Percentiles rank a stretch among this genome's conserved stretches.
Conservation (phyloP, 345 rosid species). For the Rhodamnia rubescens region DNA sequence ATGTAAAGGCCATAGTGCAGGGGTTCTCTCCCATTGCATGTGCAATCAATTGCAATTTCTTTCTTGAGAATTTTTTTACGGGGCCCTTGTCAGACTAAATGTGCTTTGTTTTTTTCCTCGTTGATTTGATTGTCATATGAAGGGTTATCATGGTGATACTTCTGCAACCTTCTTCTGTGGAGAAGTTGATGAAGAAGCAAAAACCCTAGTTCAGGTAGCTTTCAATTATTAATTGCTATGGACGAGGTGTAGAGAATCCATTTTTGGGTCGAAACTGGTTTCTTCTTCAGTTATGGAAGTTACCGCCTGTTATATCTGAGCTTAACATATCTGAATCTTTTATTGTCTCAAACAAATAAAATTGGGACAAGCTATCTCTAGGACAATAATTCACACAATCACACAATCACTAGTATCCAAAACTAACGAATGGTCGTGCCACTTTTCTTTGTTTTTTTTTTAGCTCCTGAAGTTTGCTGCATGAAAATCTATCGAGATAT, state of each 20-base stretch:
- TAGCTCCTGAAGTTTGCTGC: background rate
- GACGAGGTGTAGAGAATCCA: background rate
- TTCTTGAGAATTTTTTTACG: background rate
- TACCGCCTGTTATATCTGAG: background rate
- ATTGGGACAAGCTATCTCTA: background rate
- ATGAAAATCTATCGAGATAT: background rate
- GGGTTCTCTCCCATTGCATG: background rate
- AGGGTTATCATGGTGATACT: constrained; percentile 97
- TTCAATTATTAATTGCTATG: background rate
- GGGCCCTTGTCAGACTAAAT: background rate
- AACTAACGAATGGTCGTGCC: background rate
- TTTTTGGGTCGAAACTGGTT: background rate
- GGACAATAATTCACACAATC: background rate
- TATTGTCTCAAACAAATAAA: background rate
- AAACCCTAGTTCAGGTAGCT: constrained; percentile 65
- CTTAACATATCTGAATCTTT: background rate
- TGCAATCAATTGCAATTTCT: background rate
- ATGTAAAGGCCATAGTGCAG: background rate
- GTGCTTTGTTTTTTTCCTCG: background rate
- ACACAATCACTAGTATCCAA: background rate
- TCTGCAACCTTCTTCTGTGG: constrained; percentile 94
- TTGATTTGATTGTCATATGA: background rate
- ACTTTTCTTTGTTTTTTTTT: background rate
- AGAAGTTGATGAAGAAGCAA: constrained; percentile 67
- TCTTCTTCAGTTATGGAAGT: background rate